Base-by-base conservation (phyloP, 1,284 basidiomycete species). In the Fomitopsis palustris region DNA sequence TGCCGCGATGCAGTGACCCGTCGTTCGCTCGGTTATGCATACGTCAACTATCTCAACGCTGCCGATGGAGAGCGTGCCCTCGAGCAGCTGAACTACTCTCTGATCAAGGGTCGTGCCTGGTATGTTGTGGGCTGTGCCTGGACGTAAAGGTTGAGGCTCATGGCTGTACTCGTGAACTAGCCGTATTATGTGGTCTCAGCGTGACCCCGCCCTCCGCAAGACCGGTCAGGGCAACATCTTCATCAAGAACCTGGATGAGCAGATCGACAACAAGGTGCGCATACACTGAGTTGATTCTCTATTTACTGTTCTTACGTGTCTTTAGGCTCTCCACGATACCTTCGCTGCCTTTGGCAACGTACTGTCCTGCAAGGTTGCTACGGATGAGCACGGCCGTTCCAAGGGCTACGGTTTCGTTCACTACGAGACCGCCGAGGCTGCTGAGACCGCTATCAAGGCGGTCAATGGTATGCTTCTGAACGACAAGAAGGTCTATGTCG, bases 141-240 rank as follows among this genome's bases (percentile, higher is more conserved):
- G 12, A 21, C 21, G 53, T 38, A 14, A 35, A 43, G 19, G 33
- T 14, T 39, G 39, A 33, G 23, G 52, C 37, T n/a, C 33, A 14
- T 59, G 31, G 29, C 37, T 56, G 19, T 54, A 14, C 4, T 29
- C 19, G 6, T 39, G 8, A 16, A 3, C 29, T 67, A 93, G 90
- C 84, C 95, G 97, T 72, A 99, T 99, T 83, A 99, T 99, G 97
- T 98, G 97, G 96, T 98, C 96, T 72, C 96, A 99, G 86, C 94
- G 97, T 75, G 97, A 99, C 82, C 97, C 97, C 63, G 93, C 95
- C 69, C 87, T 99, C 72, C 95, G 97, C 78, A 98, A 99, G 87
- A 98, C 96, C 66, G 96, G 96, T 66, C 95, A 98, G 81, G 97
- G 97, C 77, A 99, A 99, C 79, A 96, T 99, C 74, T 99, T 99